These are phyloP conservation scores for Kluyveromyces sp. DNA, from an alignment of 1,139 yeast species.

Conservation along the genomic window DNA sequence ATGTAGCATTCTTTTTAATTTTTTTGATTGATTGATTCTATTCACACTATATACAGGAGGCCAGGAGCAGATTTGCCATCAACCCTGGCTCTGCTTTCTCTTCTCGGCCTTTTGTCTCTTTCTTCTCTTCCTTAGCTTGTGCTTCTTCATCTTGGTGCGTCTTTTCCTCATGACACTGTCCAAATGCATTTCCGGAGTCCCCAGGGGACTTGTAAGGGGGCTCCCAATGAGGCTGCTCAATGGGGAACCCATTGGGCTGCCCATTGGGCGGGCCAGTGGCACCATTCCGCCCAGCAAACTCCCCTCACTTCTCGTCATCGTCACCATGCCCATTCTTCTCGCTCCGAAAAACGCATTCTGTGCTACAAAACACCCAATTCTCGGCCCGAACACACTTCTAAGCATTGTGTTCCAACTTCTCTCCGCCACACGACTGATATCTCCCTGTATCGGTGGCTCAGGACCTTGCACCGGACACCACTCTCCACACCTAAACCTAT, in stretches of 20 bases:
- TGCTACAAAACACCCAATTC: too few relatives aligned
- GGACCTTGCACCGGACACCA: too few relatives aligned
- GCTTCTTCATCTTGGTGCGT: constrained; percentile 66
- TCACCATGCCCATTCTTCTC: too few relatives aligned
- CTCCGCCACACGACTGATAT: too few relatives aligned
- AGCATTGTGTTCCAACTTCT: too few relatives aligned
- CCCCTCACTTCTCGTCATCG: too few relatives aligned
- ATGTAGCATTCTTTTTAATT: background rate
- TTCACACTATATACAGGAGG: background rate
- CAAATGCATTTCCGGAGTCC: constrained; percentile 9
- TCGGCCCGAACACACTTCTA: too few relatives aligned
- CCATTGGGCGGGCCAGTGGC: background rate
- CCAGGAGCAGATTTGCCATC: constrained; percentile 7
- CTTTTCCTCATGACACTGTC: constrained; percentile 65
- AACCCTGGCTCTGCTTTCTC: constrained; percentile 29
- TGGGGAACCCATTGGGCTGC: background rate
- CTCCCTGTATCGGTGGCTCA: too few relatives aligned
- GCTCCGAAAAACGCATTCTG: too few relatives aligned
- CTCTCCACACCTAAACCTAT: too few relatives aligned
- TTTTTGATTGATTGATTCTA: too few relatives aligned
- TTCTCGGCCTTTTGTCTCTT: constrained; percentile 33
- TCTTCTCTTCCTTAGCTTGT: constrained; percentile 67
- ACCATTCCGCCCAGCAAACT: too few relatives aligned
- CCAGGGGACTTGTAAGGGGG: background rate
- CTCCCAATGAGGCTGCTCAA: background rate